phyloP scores from a whole-genome alignment of 2,329 filamentous ascomycete genomes.

The Dactylellina leptospora region DNA sequence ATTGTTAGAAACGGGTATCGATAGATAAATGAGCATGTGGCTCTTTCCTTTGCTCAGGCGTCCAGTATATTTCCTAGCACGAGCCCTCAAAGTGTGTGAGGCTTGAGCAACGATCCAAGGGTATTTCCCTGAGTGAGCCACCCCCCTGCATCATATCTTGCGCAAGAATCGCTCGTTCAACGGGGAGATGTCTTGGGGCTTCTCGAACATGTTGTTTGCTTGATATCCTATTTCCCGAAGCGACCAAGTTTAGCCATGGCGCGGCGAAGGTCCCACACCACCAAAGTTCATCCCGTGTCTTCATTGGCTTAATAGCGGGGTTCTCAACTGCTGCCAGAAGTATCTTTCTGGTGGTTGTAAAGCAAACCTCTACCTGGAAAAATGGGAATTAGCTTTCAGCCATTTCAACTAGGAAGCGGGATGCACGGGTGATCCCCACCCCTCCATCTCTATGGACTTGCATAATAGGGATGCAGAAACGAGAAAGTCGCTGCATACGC shows the following conservation, averaged over 20 bases:
- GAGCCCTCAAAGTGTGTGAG: background rate
- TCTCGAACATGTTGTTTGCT: slow-evolving; percentile 32
- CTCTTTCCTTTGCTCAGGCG: slow-evolving; percentile 1
- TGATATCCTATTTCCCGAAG: slow-evolving; percentile 52
- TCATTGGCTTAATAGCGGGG: slow-evolving; percentile 34
- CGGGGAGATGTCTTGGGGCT: slow-evolving; percentile 8
- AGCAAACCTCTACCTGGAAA: slow-evolving; percentile 29
- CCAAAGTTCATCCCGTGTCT: slow-evolving; percentile 27
- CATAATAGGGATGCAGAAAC: slow-evolving; percentile 51
- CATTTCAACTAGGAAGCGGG: slow-evolving; percentile 12
- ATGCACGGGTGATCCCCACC: slow-evolving; percentile 38
- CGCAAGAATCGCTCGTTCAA: slow-evolving; percentile 10
- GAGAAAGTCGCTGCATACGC: slow-evolving; percentile 36
- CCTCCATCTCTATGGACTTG: slow-evolving; percentile 34
- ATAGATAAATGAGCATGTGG: background rate
- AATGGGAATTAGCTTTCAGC: slow-evolving; percentile 11
- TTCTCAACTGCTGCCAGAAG: slow-evolving; percentile 18
- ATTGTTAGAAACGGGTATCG: slow-evolving; percentile 36
- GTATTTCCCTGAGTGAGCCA: slow-evolving; percentile 18
- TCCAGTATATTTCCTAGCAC: background rate
- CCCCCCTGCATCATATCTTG: background rate
- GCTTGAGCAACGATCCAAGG: slow-evolving; percentile 4
- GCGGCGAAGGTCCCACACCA: slow-evolving; percentile 39
- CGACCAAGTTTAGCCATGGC: slow-evolving; percentile 51
- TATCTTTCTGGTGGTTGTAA: slow-evolving; percentile 13